phyloP scores from a whole-genome alignment of 2,329 filamentous ascomycete species.

The Zymoseptoria brevis region DNA sequence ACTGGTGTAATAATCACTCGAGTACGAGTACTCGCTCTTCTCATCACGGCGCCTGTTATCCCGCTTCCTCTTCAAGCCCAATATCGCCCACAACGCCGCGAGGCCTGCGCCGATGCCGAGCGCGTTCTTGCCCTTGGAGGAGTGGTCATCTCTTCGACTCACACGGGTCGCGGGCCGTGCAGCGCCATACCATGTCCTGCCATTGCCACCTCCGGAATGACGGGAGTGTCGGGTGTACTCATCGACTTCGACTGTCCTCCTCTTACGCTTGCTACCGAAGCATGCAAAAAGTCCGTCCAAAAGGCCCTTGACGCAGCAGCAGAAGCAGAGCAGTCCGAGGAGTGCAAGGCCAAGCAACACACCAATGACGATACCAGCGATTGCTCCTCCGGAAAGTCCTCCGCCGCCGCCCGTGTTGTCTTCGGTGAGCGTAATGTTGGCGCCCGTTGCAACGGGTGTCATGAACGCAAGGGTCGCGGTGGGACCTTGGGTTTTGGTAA shows the following conservation, averaged over 20 bases:
- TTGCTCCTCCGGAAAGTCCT: conserved; percentile 60
- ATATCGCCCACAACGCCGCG: conserved; percentile 36
- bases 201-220: conserved; percentile 34
- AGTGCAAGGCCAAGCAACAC: conserved; percentile 59
- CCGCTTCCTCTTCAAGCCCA: conserved; percentile 40
- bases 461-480: conserved; percentile 44
- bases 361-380: conserved; percentile 74
- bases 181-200: conserved; percentile 43
- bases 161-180: conserved; percentile 25
- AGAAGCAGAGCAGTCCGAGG: conserved; percentile 64
- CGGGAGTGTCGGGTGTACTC: conserved; percentile 54
- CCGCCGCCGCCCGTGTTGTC: conserved; percentile 24
- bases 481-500: conserved; percentile 39
- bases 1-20: conserved; percentile 41
- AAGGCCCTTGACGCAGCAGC: conserved; percentile 54
- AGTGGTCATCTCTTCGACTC: conserved; percentile 29
- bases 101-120: conserved; percentile 36
- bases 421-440: conserved; percentile 35
- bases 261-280: conserved; percentile 47
- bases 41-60: conserved; percentile 30
- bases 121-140: conserved; percentile 20
- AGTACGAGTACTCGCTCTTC: conserved; percentile 35
- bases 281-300: conserved; percentile 50
- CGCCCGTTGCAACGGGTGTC: conserved; percentile 48
- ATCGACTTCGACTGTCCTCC: conserved; percentile 50